Base-by-base conservation (phyloP, 495 filamentous ascomycete species). In the Beverwykella pulmonaria region DNA sequence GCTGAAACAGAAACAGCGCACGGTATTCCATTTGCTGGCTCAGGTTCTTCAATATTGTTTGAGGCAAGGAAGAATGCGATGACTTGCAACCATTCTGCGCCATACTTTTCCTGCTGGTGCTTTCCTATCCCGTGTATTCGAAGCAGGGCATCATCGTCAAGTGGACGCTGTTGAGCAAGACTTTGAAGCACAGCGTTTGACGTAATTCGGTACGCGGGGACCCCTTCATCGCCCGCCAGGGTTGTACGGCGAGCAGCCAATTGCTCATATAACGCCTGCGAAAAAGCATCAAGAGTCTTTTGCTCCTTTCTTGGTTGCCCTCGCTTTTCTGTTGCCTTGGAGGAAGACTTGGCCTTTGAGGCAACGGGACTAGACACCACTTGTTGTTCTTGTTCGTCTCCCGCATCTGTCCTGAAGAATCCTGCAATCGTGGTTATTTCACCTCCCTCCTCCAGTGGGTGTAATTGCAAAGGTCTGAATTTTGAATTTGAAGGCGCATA, bases 401-500 rank as follows among this genome's bases (percentile, higher is more conserved):
- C 32, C 12, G 32, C 32, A 5, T 32, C 34, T 22, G 23, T 8
- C 20, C 54, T 12, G 19, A 57, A 57, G 30, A 57, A 57, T 23
- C 25, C 54, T 23, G 22, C 32, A 57, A 32, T 10, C 9, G 54
- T 57, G 19, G 36, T 41, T 3, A 57, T 27, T 1, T 15, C 23
- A 20, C 48, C 27, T 17, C 44, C 57, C 23, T 55, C 55, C 5
- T 23, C 39, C 8, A 44, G 6, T 44, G 46, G 48, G 1, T 61
- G 23, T 1, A 62, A 49, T 7, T n/a, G 65, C 30, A 68, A 6
- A 9, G 20, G 12, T 17, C 23, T 50, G 1, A 55, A 20, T 12
- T 10, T 8, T 12, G n/a, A 36, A 22, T 41, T 59, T 26, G 6
- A 19, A 1, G 88, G 85, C 4, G 82, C 68, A 63, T 87, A 81